Evolutionary conservation across 1,139 yeast genomes (phyloP).

Genomic region (Blastobotrys arbuscula): DNA sequence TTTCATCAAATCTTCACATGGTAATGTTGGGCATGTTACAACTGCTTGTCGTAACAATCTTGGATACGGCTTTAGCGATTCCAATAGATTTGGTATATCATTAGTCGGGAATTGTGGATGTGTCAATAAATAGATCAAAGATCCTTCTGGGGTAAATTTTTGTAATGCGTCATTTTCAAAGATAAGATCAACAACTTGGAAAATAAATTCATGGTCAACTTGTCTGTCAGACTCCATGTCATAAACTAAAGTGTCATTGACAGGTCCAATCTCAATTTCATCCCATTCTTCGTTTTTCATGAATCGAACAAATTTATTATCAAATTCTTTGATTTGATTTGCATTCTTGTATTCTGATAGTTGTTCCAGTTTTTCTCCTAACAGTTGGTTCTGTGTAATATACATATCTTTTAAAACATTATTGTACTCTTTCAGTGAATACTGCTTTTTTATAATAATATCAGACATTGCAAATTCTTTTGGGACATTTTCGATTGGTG

Average conservation of each 20-base stretch:
- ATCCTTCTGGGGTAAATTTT: conserved; percentile 47
- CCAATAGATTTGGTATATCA: conserved; percentile 45
- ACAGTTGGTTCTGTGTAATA: conserved; percentile 17
- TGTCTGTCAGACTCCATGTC: conserved; percentile 60
- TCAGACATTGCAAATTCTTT: conserved; percentile 21
- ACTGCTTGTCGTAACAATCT: conserved; percentile 75
- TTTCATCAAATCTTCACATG: conserved; percentile 54
- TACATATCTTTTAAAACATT: conserved; percentile 22
- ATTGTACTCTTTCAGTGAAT: conserved; percentile 20
- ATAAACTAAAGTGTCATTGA: conserved; percentile 35
- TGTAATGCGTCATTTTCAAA: conserved; percentile 26
- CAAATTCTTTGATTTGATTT: conserved; percentile 22
- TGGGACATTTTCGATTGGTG: conserved; percentile 24
- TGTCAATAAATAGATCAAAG: conserved; percentile 69
- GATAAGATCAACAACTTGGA: conserved; percentile 43
- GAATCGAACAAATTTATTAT: conserved; percentile 26
- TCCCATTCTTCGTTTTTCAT: conserved; percentile 28
- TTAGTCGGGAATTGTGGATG: conserved; percentile 77
- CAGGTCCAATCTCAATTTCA: conserved; percentile 17
- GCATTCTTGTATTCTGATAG: conserved; percentile 24
- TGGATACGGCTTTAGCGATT: conserved; percentile 46
- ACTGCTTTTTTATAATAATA: conserved; percentile 23
- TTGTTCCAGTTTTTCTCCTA: conserved; percentile 26
- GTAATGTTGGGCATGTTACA: conserved; percentile 67
- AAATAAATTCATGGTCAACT: conserved; percentile 56